Base-by-base conservation (phyloP, 345 rosid genomes). In the Lepidium didymum region DNA sequence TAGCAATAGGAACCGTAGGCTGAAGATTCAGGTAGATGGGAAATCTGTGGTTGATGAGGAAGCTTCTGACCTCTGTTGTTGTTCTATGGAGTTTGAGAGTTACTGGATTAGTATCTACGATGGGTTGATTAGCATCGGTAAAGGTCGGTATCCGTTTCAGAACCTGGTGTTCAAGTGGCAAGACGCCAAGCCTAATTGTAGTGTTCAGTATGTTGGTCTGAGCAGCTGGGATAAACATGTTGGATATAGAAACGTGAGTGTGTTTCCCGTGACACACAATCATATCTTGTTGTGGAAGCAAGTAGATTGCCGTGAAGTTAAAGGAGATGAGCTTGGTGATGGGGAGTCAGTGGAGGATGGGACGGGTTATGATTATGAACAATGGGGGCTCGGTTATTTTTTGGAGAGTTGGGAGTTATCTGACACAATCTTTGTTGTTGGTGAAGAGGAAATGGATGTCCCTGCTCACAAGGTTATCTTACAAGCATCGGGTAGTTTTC, bases 191-290 rank as follows among this genome's bases (percentile, higher is more conserved):
- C 97, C 99, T 1, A 94, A 91, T 51, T 86, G 89, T 62, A 86
- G 47, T 67, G 90, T 91, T 7, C 88, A 69, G 79, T 91, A 91
- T 75, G 88, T 94, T 51, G 97, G 99, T 25, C 77, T 89, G 37
- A 89, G 97, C 58, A 91, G 97, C 73, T 94, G 99, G 99, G 96
- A 91, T 60, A 89, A 80, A 73, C 99, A 94, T 79, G 99, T 91
- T 34, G 97, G 97, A 0, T 94, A 94, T 56, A 85, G 99, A 66
- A 94, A 94, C 62, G 93, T 91, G 73, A 86, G 86, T 47, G 96
- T 94, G 35, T 75, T 91, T 78, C 97, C 97, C 6, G 80, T 94
- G 62, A 89, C 87, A 0, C 86, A 82, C 54, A 82, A 91, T 73
- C 96, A 84, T 78, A 78, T 91, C 72, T 65, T 78, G 64, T 73